These are phyloP conservation scores for Luzula sylvatica DNA, from an alignment of 176 grass and related monocot genomes.

Conservation along the genomic window DNA sequence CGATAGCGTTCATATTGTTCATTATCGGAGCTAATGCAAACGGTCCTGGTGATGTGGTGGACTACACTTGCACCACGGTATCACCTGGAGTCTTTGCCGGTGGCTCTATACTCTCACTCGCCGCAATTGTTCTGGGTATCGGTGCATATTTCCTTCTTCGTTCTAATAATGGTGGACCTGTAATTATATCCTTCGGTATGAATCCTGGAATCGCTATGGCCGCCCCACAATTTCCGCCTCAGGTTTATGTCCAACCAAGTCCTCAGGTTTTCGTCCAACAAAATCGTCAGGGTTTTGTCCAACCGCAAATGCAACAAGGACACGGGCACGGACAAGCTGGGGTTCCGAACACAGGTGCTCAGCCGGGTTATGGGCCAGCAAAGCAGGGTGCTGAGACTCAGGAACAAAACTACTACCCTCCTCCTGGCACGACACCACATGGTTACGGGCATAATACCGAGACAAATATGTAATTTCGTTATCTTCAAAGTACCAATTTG, in stretches of 20 bases:
- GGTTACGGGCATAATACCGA: slow-evolving; percentile 5
- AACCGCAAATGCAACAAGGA: background rate
- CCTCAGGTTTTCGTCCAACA: no score
- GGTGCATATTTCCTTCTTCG: slow-evolving; percentile 8
- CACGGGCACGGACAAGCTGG: background rate
- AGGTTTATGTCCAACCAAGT: background rate
- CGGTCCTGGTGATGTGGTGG: background rate
- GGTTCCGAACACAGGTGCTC: no score
- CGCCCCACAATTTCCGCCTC: background rate
- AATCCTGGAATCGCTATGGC: slow-evolving; percentile 3
- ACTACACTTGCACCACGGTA: background rate
- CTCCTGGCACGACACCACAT: background rate
- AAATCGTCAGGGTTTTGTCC: background rate
- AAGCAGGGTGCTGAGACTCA: background rate
- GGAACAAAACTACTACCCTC: background rate
- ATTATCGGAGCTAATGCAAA: background rate
- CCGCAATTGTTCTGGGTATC: background rate
- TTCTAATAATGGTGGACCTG: background rate
- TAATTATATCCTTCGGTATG: no score
- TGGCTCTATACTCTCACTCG: background rate
- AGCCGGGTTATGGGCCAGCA: background rate
- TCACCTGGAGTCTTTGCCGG: background rate
- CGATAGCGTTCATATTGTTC: slow-evolving; percentile 2
- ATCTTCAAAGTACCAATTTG: no score
- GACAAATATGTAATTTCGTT: background rate